Evolutionary conservation across 1,139 yeast genomes (phyloP).

Genomic region (Arxiozyma heterogenica): DNA sequence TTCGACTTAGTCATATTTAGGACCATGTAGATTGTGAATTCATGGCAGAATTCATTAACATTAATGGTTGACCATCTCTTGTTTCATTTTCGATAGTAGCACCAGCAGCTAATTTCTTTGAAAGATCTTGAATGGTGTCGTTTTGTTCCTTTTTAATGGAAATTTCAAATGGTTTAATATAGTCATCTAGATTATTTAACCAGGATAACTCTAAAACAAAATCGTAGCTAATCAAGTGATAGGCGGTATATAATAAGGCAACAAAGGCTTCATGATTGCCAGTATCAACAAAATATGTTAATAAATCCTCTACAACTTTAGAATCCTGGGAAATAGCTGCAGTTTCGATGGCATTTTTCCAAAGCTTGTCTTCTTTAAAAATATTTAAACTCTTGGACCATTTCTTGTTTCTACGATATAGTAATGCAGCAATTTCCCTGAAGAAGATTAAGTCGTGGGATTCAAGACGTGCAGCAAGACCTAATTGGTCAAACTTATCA

Average conservation of each 20-base stretch:
- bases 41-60: constrained; percentile 51
- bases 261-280: constrained; percentile 95
- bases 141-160: constrained; percentile 73
- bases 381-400: constrained; percentile 83
- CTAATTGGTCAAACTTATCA: constrained; percentile 87
- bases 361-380: constrained; percentile 82
- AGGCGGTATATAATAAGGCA: constrained; percentile 81
- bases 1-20: constrained; percentile 1
- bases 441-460: constrained; percentile 84
- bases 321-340: constrained; percentile 74
- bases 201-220: constrained; percentile 83
- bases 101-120: constrained; percentile 50
- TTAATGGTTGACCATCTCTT: constrained; percentile 40
- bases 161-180: constrained; percentile 86
- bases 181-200: constrained; percentile 74
- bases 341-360: constrained; percentile 91
- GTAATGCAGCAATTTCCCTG: constrained; percentile 90
- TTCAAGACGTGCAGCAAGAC: constrained; percentile 86
- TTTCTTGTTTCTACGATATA: constrained; percentile 89
- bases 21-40: constrained; percentile 22
- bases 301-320: constrained; percentile 79
- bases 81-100: constrained; percentile 42
- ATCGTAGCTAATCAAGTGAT: constrained; percentile 70
- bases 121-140: constrained; percentile 53
- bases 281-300: constrained; percentile 89